Conservation (phyloP, 257 asterid species). For the Ballota nigra region DNA sequence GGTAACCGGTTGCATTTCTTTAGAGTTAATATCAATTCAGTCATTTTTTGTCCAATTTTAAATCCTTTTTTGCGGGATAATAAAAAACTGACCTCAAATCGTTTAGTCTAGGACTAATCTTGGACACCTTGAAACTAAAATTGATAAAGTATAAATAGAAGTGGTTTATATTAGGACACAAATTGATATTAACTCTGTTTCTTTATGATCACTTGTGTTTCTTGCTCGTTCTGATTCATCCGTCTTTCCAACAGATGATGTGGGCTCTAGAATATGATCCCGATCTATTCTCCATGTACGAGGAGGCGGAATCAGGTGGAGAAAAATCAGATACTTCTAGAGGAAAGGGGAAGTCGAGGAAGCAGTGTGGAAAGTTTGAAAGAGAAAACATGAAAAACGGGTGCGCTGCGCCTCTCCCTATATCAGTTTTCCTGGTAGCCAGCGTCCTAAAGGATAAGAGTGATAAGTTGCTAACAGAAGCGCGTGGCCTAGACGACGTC, state of each 20-base stretch:
- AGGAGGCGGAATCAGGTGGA: slow-evolving; percentile 44
- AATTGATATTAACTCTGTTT: neutral
- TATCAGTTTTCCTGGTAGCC: slow-evolving; percentile 84
- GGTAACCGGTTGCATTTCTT: slow-evolving; percentile 34
- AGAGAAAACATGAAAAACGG: slow-evolving; percentile 61
- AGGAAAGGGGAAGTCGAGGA: slow-evolving; percentile 50
- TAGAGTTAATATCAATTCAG: no score
- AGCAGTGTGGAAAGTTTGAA: slow-evolving; percentile 75
- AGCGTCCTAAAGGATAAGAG: slow-evolving; percentile 81
- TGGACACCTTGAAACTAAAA: no score
- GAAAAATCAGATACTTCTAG: slow-evolving; percentile 52
- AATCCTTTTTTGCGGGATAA: no score
- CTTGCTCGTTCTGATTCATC: slow-evolving; percentile 3
- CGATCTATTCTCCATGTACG: slow-evolving; percentile 47
- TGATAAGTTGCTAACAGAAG: slow-evolving; percentile 69
- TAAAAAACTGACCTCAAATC: no score
- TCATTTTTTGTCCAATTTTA: no score
- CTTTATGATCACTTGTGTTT: neutral
- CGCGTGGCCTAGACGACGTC: slow-evolving; percentile 86
- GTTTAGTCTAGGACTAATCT: no score
- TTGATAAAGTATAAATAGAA: no score
- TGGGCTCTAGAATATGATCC: slow-evolving; percentile 97
- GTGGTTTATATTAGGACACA: no score
- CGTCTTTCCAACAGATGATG: slow-evolving; percentile 62
- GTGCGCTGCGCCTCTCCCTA: slow-evolving; percentile 62